These are phyloP conservation scores for Laguncularia racemosa DNA, from an alignment of 345 rosid species.

Conservation along the genomic window DNA sequence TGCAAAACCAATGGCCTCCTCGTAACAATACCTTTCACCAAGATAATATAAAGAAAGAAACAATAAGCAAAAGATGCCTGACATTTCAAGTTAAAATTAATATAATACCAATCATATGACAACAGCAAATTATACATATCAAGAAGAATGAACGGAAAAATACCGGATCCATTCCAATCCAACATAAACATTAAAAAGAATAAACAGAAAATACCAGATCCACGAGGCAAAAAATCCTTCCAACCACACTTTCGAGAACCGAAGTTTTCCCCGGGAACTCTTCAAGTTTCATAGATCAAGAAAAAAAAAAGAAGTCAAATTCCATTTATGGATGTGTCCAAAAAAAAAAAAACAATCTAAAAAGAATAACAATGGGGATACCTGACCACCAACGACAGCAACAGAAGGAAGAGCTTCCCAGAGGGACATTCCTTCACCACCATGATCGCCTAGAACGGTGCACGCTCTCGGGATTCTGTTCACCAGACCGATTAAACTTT, in stretches of 20 bases:
- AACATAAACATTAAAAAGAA: not conserved
- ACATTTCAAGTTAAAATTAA: not conserved
- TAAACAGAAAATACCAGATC: constrained; percentile 66
- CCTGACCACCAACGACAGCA: constrained; percentile 99
- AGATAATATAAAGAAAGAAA: not conserved
- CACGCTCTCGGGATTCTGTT: constrained; percentile 98
- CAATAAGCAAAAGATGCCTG: not conserved
- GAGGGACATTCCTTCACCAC: constrained; percentile 99
- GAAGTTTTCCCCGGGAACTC: constrained; percentile 99
- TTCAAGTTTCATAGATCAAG: constrained; percentile 12
- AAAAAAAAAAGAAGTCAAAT: constrained; percentile 4
- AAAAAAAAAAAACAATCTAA: not conserved
- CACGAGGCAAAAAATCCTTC: constrained; percentile 96
- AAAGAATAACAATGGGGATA: constrained; percentile 18
- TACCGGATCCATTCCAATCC: no score
- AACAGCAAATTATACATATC: not conserved
- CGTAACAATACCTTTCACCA: constrained; percentile 77
- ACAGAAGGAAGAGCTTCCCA: constrained; percentile 99
- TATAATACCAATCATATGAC: not conserved
- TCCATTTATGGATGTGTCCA: no score
- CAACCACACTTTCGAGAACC: constrained; percentile 91
- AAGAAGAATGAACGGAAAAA: no score
- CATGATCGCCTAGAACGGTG: constrained; percentile 92
- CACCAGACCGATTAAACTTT: constrained; percentile 86
- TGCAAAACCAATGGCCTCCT: constrained; percentile 97